These are phyloP conservation scores for Pseudognaphalium luteoalbum DNA, from an alignment of 129 eudicot species.

Conservation along the genomic window DNA sequence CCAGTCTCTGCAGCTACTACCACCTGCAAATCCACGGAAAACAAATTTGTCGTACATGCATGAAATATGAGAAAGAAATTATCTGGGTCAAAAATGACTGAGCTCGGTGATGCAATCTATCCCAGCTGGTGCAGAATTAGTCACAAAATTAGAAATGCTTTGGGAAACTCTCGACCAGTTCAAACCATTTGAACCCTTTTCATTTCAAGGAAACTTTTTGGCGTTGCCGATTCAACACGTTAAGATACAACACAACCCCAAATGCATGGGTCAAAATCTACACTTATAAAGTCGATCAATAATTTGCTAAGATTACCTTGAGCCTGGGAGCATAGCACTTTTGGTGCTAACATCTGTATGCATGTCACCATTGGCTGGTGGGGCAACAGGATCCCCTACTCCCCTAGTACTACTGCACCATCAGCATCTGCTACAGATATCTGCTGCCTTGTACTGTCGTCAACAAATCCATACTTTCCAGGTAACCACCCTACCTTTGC, in stretches of 20 bases:
- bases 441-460: conserved; percentile 60
- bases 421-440: conserved; percentile 56
- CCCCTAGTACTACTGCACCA: conserved; percentile 85
- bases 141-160: conserved; percentile 39
- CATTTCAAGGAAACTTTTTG: too few species aligned
- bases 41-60: conserved; percentile 15
- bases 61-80: neutral
- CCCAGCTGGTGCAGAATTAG: conserved; percentile 71
- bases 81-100: conserved; percentile 33
- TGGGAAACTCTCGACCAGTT: neutral
- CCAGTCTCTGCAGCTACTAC: too few species aligned
- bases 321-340: too few species aligned
- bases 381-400: too few species aligned
- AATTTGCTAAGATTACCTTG: neutral
- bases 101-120: conserved; percentile 98
- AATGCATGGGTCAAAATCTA: neutral
- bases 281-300: neutral
- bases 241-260: neutral
- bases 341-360: too few species aligned
- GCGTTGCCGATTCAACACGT: neutral
- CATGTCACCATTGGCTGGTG: too few species aligned
- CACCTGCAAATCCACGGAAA: too few species aligned
- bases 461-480: conserved; percentile 77
- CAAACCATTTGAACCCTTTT: too few species aligned
- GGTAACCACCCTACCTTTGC: conserved; percentile 61